Percentiles rank a stretch among this genome's conserved stretches.
These are phyloP conservation scores for Rhizopogon roseolus DNA, from an alignment of 768 basidiomycete species.

Conservation along the genomic window DNA sequence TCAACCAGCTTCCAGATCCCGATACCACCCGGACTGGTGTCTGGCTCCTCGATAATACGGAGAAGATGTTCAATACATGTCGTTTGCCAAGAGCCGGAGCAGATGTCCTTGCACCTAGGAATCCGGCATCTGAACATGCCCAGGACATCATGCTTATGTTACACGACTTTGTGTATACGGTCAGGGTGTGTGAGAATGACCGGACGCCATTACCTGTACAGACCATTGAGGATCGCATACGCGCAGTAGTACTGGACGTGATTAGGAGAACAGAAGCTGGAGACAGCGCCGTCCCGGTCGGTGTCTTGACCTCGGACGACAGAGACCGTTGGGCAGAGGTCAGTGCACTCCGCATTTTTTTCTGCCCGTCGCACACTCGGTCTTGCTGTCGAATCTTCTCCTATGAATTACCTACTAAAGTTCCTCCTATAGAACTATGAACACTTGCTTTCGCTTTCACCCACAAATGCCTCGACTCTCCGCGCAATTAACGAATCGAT, in stretches of 20 bases:
- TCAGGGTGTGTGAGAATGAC: conserved; percentile 56
- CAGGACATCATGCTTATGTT: conserved; percentile 55
- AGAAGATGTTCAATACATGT: conserved; percentile 69
- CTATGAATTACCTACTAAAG: conserved; percentile 1
- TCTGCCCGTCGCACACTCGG: not conserved
- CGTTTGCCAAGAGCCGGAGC: conserved; percentile 67
- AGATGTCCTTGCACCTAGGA: conserved; percentile 56
- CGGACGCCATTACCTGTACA: conserved; percentile 27
- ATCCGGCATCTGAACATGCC: conserved; percentile 34
- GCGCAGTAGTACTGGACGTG: conserved; percentile 53
- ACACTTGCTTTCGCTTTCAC: conserved; percentile 62
- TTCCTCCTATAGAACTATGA: conserved; percentile 55
- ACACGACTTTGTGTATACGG: conserved; percentile 74
- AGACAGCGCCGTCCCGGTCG: conserved; percentile 57
- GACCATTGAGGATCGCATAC: conserved; percentile 42
- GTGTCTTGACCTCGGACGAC: conserved; percentile 73
- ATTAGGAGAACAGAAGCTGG: conserved; percentile 41
- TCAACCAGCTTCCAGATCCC: conserved; percentile 64
- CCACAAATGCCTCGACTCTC: conserved; percentile 55
- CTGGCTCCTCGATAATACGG: conserved; percentile 57
- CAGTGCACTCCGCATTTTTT: conserved; percentile 14
- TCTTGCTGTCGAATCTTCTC: not conserved
- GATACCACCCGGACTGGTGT: conserved; percentile 73
- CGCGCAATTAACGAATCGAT: conserved; percentile 67
- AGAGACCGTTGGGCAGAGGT: conserved; percentile 82